These are phyloP conservation scores for Guyanaporus albipodus DNA, from an alignment of 768 basidiomycete species.

Conservation along the genomic window DNA sequence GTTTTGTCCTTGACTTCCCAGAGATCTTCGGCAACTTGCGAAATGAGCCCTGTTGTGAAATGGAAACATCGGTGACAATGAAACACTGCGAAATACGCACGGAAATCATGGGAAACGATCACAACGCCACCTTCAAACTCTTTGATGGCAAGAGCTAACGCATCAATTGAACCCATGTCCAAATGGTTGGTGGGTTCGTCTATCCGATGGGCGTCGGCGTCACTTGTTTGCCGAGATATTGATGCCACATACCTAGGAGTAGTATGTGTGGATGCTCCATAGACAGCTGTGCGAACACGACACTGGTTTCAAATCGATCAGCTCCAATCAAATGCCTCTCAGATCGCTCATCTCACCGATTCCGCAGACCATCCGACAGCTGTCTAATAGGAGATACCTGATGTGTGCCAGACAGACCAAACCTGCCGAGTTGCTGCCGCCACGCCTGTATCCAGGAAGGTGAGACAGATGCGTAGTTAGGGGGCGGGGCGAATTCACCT, in stretches of 20 bases:
- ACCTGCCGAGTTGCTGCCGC: conserved; percentile 92
- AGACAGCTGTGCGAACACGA: conserved; percentile 93
- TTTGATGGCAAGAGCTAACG: conserved; percentile 92
- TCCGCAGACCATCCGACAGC: conserved; percentile 92
- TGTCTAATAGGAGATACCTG: conserved; percentile 93
- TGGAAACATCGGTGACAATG: conserved; percentile 8
- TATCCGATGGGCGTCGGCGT: conserved; percentile 22
- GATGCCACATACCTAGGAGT: conserved; percentile 57
- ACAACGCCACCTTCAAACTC: conserved; percentile 97
- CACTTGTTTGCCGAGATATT: conserved; percentile 8
- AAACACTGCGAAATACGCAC: conserved; percentile 44
- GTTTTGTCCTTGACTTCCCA: conserved; percentile 98
- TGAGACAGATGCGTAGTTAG: conserved; percentile 10
- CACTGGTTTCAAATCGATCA: conserved; percentile 44
- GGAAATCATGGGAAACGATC: conserved; percentile 99
- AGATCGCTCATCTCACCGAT: conserved; percentile 56
- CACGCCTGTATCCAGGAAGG: conserved; percentile 57
- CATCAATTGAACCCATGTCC: conserved; percentile 98
- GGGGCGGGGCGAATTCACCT: conserved; percentile 34
- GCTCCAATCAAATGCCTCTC: conserved; percentile 1
- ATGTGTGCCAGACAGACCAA: conserved; percentile 91
- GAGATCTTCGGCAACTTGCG: conserved; percentile 96
- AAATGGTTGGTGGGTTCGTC: conserved; percentile 97
- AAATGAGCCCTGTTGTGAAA: conserved; percentile 69
- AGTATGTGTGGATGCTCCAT: conserved; percentile 98